Evolutionary conservation across 495 filamentous ascomycete genomes (phyloP).

Genomic region (Extremus antarcticus): DNA sequence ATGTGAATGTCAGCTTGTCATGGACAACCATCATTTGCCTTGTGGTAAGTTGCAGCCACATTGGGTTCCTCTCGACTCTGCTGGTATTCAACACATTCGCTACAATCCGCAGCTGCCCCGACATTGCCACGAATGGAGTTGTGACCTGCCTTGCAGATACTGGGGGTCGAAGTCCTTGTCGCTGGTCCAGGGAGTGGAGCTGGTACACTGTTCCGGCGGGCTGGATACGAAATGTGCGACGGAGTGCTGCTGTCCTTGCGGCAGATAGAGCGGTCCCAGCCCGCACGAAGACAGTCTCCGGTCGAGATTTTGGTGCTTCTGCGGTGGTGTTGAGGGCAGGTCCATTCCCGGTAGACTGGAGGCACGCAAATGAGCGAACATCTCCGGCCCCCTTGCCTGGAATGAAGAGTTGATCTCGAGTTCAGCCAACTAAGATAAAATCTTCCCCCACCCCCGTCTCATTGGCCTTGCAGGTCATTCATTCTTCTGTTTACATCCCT

Average conservation of each 20-base stretch:
- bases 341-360: conserved; percentile 8
- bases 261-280: neutral
- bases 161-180: conserved; percentile 1
- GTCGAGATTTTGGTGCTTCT: neutral
- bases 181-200: neutral
- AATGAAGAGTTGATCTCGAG: neutral
- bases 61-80: too few relatives aligned
- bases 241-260: conserved; percentile 1
- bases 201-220: conserved; percentile 3
- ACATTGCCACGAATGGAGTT: too few relatives aligned
- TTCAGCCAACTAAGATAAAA: neutral
- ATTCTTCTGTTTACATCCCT: conserved; percentile 12
- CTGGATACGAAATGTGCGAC: conserved; percentile 16
- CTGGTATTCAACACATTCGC: too few relatives aligned
- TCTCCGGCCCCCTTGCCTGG: conserved; percentile 9
- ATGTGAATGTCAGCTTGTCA: too few relatives aligned
- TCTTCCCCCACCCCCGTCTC: neutral
- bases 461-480: conserved; percentile 6
- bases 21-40: too few relatives aligned
- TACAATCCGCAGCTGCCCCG: too few relatives aligned
- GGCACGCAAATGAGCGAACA: conserved; percentile 17
- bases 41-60: too few relatives aligned
- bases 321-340: conserved; percentile 7
- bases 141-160: conserved; percentile 9
- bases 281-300: conserved; percentile 4